These are phyloP conservation scores for Flueggea neowawraea DNA, from an alignment of 441 rosid species.

Conservation along the genomic window DNA sequence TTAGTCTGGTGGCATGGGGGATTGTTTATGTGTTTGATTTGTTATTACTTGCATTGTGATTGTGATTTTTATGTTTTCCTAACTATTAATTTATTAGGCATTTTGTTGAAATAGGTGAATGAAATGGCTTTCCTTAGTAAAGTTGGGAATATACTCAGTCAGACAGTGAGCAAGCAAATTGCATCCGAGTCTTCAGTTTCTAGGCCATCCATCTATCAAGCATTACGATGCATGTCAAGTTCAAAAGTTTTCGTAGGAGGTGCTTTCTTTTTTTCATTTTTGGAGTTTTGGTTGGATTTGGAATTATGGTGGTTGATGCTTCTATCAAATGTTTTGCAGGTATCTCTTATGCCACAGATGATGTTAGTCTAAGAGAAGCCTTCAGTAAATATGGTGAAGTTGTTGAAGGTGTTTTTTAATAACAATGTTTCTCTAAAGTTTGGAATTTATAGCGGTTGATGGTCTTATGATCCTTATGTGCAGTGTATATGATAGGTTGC, in stretches of 20 bases:
- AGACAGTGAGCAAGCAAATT: constrained; percentile 49
- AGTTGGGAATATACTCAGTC: constrained; percentile 70
- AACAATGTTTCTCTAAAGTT: neutral
- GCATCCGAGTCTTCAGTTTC: constrained; percentile 40
- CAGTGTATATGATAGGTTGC: no score
- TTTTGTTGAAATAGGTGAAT: constrained; percentile 21
- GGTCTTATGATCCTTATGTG: no score
- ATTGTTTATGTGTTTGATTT: no score
- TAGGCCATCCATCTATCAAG: constrained; percentile 67
- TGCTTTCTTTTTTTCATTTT: constrained; percentile 11
- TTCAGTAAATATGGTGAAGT: constrained; percentile 85
- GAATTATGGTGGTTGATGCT: constrained; percentile 6
- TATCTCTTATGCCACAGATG: constrained; percentile 67
- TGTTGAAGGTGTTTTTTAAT: constrained; percentile 45
- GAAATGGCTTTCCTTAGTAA: constrained; percentile 83
- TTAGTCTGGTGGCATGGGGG: no score
- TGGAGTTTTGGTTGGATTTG: neutral
- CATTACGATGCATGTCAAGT: constrained; percentile 71
- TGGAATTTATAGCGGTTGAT: neutral
- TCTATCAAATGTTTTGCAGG: constrained; percentile 35
- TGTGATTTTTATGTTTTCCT: neutral
- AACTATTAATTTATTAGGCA: neutral
- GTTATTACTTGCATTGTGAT: neutral
- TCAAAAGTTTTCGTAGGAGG: constrained; percentile 91
- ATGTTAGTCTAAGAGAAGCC: constrained; percentile 56